Base-by-base conservation (phyloP, 2,329 filamentous ascomycete genomes). In the Helicocarpus griseus region DNA sequence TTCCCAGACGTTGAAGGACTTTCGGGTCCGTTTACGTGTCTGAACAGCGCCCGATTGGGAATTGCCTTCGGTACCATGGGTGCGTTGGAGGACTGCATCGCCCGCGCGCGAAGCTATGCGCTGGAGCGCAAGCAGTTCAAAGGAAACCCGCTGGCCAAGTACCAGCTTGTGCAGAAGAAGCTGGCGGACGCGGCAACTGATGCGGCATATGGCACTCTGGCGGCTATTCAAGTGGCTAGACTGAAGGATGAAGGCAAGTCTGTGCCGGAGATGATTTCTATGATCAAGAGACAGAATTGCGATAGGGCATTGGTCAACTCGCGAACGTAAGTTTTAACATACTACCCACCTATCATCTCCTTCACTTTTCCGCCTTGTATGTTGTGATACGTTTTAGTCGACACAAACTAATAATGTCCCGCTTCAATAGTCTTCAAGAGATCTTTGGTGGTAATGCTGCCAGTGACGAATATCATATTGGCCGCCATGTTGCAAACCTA, bases 221-320 rank as follows among this genome's bases (percentile, higher is more conserved):
- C 93, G 5, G 85, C 88, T 6, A 82, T 88, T 53, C 93, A 98
- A 70, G 91, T 97, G 33, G 90, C 89, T 49, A 78, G 91, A 55
- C 80, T 97, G 53, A 97, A 96, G 78, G 91, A 97, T 61, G 83
- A 88, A 65, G 90, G 90, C 57, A 87, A 89, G 69, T 82, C 80
- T 22, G 83, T 86, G 2, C 90, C 93, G 5, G 93, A 98, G 74
- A 97, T 97, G 91, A 95, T 98, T 63, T 83, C 79, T 7, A 85
- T 98, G 87, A 83, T 97, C 66, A 98, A 98, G 79, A 79, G 93
- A 59, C 90, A 97, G 73, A 98, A 98, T 71, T 98, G 93, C 69
- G 93, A 98, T 70, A 77, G 85, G 49, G 93, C 93, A 14, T 74
- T 98, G 61, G 74, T 80, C 28, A 89, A 91, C 58, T 83, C 89